These are phyloP conservation scores for Coemansia sp. DNA, from an alignment of 192 early-diverging fungal species.

Conservation along the genomic window DNA sequence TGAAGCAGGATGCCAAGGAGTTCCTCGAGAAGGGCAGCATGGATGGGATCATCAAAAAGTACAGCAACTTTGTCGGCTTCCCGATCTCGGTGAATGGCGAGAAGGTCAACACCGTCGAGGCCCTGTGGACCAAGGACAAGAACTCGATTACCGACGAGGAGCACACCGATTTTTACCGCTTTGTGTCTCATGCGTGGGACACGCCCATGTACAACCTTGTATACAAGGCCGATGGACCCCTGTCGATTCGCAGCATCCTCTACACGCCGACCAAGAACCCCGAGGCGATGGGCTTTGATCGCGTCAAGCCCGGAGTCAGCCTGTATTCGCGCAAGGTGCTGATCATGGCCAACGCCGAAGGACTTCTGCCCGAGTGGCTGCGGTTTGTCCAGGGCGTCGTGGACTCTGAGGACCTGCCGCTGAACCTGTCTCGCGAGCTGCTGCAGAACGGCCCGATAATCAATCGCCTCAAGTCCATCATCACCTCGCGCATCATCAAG, in stretches of 20 bases:
- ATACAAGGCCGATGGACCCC: conserved; percentile 91
- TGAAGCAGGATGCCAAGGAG: conserved; percentile 85
- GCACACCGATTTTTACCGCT: conserved; percentile 87
- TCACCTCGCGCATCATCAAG: conserved; percentile 88
- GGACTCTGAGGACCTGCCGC: conserved; percentile 95
- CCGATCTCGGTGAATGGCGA: conserved; percentile 88
- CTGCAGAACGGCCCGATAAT: conserved; percentile 84
- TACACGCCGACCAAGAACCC: conserved; percentile 73
- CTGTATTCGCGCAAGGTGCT: conserved; percentile 96
- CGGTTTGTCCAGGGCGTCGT: conserved; percentile 92
- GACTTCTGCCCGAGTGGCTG: conserved; percentile 86
- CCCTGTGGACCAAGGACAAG: conserved; percentile 88
- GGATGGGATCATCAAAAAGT: conserved; percentile 70
- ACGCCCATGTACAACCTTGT: conserved; percentile 82
- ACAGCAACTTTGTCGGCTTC: conserved; percentile 98
- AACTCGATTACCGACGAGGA: conserved; percentile 74
- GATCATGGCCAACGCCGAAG: conserved; percentile 87
- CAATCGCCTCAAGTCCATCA: conserved; percentile 77
- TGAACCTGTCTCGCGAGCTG: conserved; percentile 97
- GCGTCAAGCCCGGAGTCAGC: conserved; percentile 75
- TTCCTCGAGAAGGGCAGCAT: conserved; percentile 73
- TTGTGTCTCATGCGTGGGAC: conserved; percentile 65
- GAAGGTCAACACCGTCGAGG: conserved; percentile 86
- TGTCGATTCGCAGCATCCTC: conserved; percentile 85
- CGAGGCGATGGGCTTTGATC: conserved; percentile 45